Percentiles rank a stretch among this genome's conserved stretches.
phyloP scores from a whole-genome alignment of 2,329 filamentous ascomycete species.

The Mycosphaerelloides madeirae region DNA sequence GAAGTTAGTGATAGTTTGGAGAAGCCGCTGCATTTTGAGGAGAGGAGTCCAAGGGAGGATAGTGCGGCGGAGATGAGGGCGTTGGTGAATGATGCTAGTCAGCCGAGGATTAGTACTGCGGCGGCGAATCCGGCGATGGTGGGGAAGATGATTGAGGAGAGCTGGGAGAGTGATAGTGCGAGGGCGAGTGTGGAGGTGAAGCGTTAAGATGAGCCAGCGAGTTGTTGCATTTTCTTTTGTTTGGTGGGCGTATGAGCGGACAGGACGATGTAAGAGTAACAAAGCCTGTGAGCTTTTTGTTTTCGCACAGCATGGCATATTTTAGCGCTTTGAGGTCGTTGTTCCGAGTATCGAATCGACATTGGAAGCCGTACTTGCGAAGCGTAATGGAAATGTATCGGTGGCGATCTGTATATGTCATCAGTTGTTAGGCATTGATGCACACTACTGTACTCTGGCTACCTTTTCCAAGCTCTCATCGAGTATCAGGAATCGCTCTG shows the following conservation, averaged over 20 bases:
- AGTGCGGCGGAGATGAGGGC: constrained; percentile 6
- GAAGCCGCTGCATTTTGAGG: neutral
- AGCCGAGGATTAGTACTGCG: neutral
- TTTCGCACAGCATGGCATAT: neutral
- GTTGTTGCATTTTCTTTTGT: neutral
- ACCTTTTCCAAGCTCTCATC: neutral
- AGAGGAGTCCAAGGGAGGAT: neutral
- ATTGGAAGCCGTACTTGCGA: neutral
- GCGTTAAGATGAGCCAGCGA: neutral
- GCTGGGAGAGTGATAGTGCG: neutral
- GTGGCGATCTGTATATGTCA: constrained; percentile 1
- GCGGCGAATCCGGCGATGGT: neutral
- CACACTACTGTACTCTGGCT: neutral
- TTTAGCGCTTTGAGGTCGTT: neutral
- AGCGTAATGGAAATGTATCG: neutral
- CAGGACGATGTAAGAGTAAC: neutral
- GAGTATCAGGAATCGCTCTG: no score
- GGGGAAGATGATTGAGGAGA: constrained; percentile 1
- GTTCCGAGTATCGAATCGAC: neutral
- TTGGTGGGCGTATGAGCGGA: neutral
- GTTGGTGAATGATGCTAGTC: neutral
- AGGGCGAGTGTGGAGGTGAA: neutral
- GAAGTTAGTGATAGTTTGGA: constrained; percentile 1
- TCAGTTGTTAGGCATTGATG: constrained; percentile 3
- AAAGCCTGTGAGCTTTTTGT: neutral